Conservation (phyloP, 495 filamentous ascomycete genomes). For the Choiromyces venosus region DNA sequence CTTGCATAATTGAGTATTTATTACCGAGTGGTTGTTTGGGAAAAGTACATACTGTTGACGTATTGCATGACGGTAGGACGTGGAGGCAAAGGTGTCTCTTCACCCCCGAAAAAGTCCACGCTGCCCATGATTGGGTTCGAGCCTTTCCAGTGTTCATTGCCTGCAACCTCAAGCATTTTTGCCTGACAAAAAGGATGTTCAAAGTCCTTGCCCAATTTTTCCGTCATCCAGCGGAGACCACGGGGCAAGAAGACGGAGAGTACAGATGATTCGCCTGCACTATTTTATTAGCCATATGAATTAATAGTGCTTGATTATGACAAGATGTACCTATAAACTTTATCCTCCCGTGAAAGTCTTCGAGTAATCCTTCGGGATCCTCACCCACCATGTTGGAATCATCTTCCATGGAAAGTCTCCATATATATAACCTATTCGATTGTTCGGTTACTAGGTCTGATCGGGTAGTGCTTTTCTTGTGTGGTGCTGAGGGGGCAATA, state of each 20-base stretch:
- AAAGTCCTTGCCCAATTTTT: conserved; percentile 91
- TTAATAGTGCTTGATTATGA: too few species aligned
- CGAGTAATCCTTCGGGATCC: conserved; percentile 13
- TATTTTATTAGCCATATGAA: neutral
- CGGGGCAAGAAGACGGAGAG: conserved; percentile 96
- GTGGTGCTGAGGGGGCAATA: conserved; percentile 2
- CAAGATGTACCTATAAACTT: conserved; percentile 18
- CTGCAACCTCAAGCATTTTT: conserved; percentile 53
- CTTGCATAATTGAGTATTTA: conserved; percentile 63
- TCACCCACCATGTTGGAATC: neutral
- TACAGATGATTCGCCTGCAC: conserved; percentile 79
- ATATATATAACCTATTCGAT: conserved; percentile 25
- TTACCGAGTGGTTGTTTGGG: too few species aligned
- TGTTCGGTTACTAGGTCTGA: too few species aligned
- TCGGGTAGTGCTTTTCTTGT: conserved; percentile 3
- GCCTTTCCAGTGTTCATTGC: too few species aligned
- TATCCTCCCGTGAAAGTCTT: conserved; percentile 5
- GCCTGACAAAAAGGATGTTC: conserved; percentile 81
- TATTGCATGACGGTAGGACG: conserved; percentile 47
- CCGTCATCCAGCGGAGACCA: conserved; percentile 93
- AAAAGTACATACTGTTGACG: conserved; percentile 14
- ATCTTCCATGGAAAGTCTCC: conserved; percentile 12
- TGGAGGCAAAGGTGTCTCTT: conserved; percentile 70
- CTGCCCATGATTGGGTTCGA: conserved; percentile 92
- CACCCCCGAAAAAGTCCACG: conserved; percentile 72